Base-by-base conservation (phyloP, 192 early-diverging fungal species). In the Coemansia reversa region DNA sequence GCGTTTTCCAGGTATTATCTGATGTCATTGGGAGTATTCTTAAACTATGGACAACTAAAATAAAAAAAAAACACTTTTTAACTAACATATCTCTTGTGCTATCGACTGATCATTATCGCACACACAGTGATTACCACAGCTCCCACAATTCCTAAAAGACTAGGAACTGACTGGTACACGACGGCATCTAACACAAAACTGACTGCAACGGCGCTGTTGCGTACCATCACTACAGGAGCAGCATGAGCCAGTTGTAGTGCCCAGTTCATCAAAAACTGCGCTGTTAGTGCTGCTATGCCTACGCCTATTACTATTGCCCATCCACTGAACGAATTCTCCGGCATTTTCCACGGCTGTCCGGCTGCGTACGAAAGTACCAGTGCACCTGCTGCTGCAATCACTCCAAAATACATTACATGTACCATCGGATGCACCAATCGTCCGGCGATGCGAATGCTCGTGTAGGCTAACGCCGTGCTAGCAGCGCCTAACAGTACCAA, bases 351-450 rank as follows among this genome's bases (percentile, higher is more conserved):
- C 4, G 51, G 7, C 61, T 74, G 65, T 12, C 62, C 51, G 0
- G n/a, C 8, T 22, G 47, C 28, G 8, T 7, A 28, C 1, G 57
- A 19, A n/a, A 60, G 20, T 6, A 27, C 39, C 12, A 51, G 16
- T 18, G 42, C 35, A 39, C 71, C 66, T 4, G 51, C 8, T 2
- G 58, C 61, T 7, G 60, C 72, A 8, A 65, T 25, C 3, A 66
- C 28, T 45, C 72, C 66, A 67, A 74, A 68, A 32, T 68, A 74
- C 20, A 60, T 58, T 7, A 74, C 72, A 22, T 74, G 72, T 5
- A 64, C 51, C 62, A 74, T 49, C 1, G 72, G 47, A 45, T 74
- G 65, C 2, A 74, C 62, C 0, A 28, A 8, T 23, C 19, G n/a
- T 22, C 72, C 72, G 20, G 72, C 72, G 8, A 63, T 58, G 23